These are phyloP conservation scores for Ustilago xerochloae DNA, from an alignment of 1,284 basidiomycete species.

Conservation along the genomic window DNA sequence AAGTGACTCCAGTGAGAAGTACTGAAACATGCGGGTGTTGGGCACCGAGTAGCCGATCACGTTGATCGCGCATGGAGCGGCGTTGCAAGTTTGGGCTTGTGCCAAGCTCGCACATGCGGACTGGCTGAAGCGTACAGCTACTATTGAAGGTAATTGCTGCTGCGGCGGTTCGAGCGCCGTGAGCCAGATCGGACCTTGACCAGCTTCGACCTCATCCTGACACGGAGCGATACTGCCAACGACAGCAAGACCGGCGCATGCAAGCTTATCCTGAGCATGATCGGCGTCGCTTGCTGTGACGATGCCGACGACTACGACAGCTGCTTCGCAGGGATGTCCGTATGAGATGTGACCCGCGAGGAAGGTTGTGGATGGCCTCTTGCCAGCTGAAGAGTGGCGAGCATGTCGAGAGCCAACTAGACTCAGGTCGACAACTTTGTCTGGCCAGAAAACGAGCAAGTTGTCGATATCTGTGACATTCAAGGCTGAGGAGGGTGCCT, in stretches of 20 bases:
- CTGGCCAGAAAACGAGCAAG: slow-evolving; percentile 42
- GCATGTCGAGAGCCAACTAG: neutral
- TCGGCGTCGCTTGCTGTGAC: neutral
- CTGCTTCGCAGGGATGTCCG: slow-evolving; percentile 23
- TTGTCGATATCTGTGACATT: slow-evolving; percentile 11
- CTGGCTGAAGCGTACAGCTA: slow-evolving; percentile 7
- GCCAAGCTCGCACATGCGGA: neutral
- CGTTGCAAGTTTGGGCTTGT: neutral
- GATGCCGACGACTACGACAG: slow-evolving; percentile 27
- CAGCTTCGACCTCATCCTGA: too few species aligned
- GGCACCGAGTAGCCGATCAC: slow-evolving; percentile 73
- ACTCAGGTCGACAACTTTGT: slow-evolving; percentile 21
- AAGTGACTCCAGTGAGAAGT: slow-evolving; percentile 72
- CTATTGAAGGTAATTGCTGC: slow-evolving; percentile 4
- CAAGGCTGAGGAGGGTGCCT: neutral
- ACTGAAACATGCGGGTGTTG: slow-evolving; percentile 72
- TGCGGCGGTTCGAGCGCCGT: neutral
- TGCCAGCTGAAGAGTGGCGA: too few species aligned
- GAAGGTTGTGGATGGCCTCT: neutral
- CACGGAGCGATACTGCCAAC: slow-evolving; percentile 8
- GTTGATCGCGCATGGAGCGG: slow-evolving; percentile 17
- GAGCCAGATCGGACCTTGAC: slow-evolving; percentile 6
- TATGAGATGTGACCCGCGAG: slow-evolving; percentile 15
- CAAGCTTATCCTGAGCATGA: neutral
- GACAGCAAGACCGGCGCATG: neutral